These are phyloP conservation scores for Rhododendron kiyosumense DNA, from an alignment of 148 eudicot species.

Conservation along the genomic window DNA sequence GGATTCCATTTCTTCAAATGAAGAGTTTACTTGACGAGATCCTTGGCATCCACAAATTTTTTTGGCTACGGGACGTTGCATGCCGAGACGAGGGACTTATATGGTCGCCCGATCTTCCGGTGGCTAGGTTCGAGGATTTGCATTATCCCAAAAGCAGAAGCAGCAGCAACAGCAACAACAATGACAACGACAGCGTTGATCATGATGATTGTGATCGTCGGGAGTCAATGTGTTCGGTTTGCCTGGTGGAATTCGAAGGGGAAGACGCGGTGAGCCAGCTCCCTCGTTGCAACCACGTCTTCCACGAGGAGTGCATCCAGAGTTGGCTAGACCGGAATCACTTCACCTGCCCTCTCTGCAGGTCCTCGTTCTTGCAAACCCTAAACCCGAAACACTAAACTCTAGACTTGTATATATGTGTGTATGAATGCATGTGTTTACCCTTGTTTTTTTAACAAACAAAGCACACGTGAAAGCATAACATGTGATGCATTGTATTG, in stretches of 20 bases:
- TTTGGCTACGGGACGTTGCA: neutral
- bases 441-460: neutral
- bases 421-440: neutral
- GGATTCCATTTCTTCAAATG: slow-evolving; percentile 39
- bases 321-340: slow-evolving; percentile 49
- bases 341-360: slow-evolving; percentile 80
- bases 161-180: neutral
- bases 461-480: neutral
- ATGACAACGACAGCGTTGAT: neutral
- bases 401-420: neutral
- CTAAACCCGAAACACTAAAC: neutral
- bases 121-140: slow-evolving; percentile 32
- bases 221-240: slow-evolving; percentile 46
- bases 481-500: neutral
- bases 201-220: neutral
- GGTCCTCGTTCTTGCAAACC: slow-evolving; percentile 31
- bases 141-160: neutral
- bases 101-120: slow-evolving; percentile 30
- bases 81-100: neutral
- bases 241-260: slow-evolving; percentile 55
- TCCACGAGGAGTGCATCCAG: slow-evolving; percentile 51
- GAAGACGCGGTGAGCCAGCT: slow-evolving; percentile 55
- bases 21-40: slow-evolving; percentile 21
- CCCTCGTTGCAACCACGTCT: slow-evolving; percentile 51
- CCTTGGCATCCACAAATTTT: slow-evolving; percentile 17